Conservation (phyloP, 2,329 filamentous ascomycete genomes). For the Cadophora malorum region DNA sequence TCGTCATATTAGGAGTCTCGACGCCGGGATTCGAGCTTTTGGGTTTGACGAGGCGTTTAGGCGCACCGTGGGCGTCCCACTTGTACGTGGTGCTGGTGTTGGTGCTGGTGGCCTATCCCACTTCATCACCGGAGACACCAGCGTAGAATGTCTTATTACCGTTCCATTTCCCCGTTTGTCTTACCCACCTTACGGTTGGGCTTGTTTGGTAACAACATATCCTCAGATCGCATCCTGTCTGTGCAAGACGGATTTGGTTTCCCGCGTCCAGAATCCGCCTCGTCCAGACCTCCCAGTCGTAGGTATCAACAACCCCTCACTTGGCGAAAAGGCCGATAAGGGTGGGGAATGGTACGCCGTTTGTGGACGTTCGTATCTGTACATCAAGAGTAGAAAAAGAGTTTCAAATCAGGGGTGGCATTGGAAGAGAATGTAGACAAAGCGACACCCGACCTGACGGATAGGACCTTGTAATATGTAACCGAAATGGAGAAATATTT, state of each 20-base stretch:
- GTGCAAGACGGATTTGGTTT: background rate
- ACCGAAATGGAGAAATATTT: background rate
- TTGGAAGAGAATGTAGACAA: background rate
- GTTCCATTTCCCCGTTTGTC: conserved; percentile 18
- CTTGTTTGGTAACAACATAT: background rate
- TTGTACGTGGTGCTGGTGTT: background rate
- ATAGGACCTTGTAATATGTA: too few species aligned
- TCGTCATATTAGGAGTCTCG: background rate
- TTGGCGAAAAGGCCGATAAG: background rate
- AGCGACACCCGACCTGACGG: background rate
- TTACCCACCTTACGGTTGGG: background rate
- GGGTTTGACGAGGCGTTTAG: background rate
- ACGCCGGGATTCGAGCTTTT: background rate
- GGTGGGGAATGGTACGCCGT: background rate
- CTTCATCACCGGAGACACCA: background rate
- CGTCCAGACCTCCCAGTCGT: background rate
- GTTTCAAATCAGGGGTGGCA: background rate
- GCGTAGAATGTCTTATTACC: conserved; percentile 5
- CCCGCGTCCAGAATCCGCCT: background rate
- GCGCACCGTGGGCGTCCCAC: background rate
- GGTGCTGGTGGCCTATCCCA: background rate
- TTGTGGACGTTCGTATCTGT: too few species aligned
- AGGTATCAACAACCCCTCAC: background rate
- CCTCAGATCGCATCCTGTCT: background rate
- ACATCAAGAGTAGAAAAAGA: too few species aligned